Evolutionary conservation across 306 rosid genomes (phyloP), one percentile per base, ranked within the genome.

Genomic region (Pyrus bretschneideri): DNA sequence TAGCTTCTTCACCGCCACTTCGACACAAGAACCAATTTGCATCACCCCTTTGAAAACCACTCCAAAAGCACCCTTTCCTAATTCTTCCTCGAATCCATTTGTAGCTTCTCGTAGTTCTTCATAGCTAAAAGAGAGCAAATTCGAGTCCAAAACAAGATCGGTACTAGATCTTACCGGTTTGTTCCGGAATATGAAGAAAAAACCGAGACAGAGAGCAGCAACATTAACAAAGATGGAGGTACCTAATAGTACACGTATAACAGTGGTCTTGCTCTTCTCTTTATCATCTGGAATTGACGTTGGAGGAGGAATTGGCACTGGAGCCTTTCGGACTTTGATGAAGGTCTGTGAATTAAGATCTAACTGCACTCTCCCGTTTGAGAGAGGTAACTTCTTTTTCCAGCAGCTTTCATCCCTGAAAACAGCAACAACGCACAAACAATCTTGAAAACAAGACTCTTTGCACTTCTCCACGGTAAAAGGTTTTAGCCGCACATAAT

Each of bases 311-410:
- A 9, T 33, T 65, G 69, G 27, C 23, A 0, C 3, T 65, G 45
- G 81, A 59, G 69, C 35, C 23, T 9, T 78, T 6, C 70, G 46
- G 15, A 78, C 38, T 62, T 78, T 78, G 69, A 78, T 14, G 38
- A 59, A 70, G 27, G 70, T 67, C 70, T 4, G 13, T n/a, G 76
- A 58, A 57, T 5, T 17, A 22, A 45, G 67, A 23, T 12, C 9
- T 1, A 31, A 4, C 35, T 31, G 35, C 19, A 22, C 66, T 35
- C 85, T 83, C 62, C 89, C 87, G 69, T 78, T 81, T 0, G 83
- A 78, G 38, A 86, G 82, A 2, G 85, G 85, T 19, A 83, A 30
- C 77, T 63, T 81, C 83, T 86, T 86, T 81, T 83, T 86, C 83
- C 80, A 78, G 25, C 89, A 81, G 1, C 14, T 38, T 11, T 9